Evolutionary conservation across 2,329 filamentous ascomycete species (phyloP).

Genomic region (Pseudogymnoascus pannorum): DNA sequence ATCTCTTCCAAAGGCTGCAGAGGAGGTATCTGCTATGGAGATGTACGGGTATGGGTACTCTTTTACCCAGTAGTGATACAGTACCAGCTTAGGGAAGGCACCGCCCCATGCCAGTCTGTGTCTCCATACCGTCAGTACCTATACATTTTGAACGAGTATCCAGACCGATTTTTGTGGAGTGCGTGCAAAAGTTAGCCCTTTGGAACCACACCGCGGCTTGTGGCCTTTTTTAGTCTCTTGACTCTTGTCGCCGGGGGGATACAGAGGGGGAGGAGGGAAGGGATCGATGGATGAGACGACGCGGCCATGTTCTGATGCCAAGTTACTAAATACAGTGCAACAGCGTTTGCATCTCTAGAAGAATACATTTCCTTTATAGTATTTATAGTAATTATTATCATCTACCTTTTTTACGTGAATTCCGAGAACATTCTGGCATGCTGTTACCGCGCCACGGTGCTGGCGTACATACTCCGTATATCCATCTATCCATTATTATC

Average conservation of each 20-base stretch:
- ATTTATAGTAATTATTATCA: conserved; percentile 3
- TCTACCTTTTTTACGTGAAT: neutral
- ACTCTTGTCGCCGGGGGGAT: neutral
- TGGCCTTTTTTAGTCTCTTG: too few species aligned
- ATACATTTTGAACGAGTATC: conserved; percentile 4
- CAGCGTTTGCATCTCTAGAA: neutral
- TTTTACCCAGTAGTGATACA: neutral
- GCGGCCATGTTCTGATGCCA: neutral
- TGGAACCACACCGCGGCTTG: neutral
- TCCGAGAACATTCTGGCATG: neutral
- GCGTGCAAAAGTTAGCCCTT: neutral
- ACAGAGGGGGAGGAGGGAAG: neutral
- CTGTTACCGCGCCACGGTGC: neutral
- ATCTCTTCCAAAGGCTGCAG: neutral
- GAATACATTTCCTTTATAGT: neutral
- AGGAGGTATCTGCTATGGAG: conserved; percentile 6
- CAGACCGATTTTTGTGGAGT: conserved; percentile 1
- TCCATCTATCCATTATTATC: conserved; percentile 6
- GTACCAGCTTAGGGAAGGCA: neutral
- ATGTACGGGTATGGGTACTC: neutral
- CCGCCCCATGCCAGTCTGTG: neutral
- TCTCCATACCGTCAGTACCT: neutral
- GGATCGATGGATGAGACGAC: neutral
- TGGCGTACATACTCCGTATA: too few species aligned
- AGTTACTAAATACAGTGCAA: neutral